Evolutionary conservation across 2,329 filamentous ascomycete genomes (phyloP), one percentile per base, ranked within the genome.

Genomic region (Nigrograna mackinnonii): DNA sequence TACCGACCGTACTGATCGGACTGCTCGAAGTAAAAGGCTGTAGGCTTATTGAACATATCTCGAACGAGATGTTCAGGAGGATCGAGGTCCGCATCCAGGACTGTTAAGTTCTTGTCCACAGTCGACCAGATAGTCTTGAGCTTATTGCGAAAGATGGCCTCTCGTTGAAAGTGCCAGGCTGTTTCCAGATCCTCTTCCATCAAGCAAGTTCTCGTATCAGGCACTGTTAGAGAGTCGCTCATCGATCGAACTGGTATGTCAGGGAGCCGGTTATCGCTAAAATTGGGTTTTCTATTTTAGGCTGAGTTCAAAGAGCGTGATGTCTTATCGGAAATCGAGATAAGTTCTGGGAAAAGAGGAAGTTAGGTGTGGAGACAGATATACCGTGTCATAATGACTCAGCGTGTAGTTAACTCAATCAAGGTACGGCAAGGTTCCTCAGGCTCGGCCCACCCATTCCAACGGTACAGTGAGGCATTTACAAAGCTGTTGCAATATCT

Each of bases 151-250:
- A 44, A 35, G 18, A 20, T 18, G 13, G 30, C 41, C 17, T 45
- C 42, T 9, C 42, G 21, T 18, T 41, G 32, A 30, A 45, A 45
- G 24, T 45, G 32, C 43, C 38, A 45, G 6, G 36, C 31, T 9
- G 14, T 20, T n/a, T 35, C 17, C 6, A 44, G 42, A 33, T 44
- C 36, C 40, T 44, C 37, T 21, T 22, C 6, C 11, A 43, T 36
- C 14, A 28, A 2, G 34, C 11, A 12, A 36, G 7, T 20, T 21
- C 11, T 36, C 19, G 34, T 6, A 12, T 20, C 34, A 17, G 34
- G 17, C 11, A 21, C 13, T 22, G 21, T 36, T 12, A 20, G 19
- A 11, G 16, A 17, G 22, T 7, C 4, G 34, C 12, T 12, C 19
- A 12, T 36, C 16, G 34, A 20, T 33, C 18, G 31, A 12, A 28